Evolutionary conservation across 148 eudicot species (phyloP).

Genomic region (Nyssa sinensis): DNA sequence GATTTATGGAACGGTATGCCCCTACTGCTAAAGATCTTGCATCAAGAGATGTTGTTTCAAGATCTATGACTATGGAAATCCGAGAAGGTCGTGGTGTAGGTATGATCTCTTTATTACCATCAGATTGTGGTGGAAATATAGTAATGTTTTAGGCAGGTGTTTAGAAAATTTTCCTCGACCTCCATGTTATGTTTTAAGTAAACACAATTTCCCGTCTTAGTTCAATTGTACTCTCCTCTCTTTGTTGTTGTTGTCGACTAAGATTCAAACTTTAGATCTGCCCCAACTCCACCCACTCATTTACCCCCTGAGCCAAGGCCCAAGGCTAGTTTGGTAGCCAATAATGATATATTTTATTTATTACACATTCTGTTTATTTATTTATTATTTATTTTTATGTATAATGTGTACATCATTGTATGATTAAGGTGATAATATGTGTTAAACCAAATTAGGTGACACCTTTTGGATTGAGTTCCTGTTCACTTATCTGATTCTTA

Average conservation of each 20-base stretch:
- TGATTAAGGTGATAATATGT: not conserved
- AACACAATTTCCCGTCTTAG: not conserved
- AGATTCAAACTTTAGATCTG: not conserved
- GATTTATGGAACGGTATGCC: slow-evolving; percentile 99
- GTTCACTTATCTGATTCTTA: not conserved
- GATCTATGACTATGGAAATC: slow-evolving; percentile 99
- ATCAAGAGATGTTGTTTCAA: slow-evolving; percentile 93
- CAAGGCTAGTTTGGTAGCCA: not conserved
- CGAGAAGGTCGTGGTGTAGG: slow-evolving; percentile 99
- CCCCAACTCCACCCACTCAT: not conserved
- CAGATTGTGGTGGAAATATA: not conserved
- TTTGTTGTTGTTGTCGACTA: too few relatives aligned
- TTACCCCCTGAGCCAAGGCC: not conserved
- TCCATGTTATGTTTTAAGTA: not conserved
- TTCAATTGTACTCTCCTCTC: not conserved
- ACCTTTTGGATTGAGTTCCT: slow-evolving; percentile 9
- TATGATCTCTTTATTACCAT: slow-evolving; percentile 25
- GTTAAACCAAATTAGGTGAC: not conserved
- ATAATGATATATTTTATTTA: not conserved
- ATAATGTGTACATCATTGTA: too few relatives aligned
- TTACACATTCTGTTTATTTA: not conserved
- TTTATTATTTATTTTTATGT: not conserved
- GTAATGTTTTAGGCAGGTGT: not conserved
- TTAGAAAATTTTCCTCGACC: not conserved
- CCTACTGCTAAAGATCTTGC: slow-evolving; percentile 99